Evolutionary conservation across 169 alveolate species (phyloP).

Genomic region (Plasmodium falciparum): DNA sequence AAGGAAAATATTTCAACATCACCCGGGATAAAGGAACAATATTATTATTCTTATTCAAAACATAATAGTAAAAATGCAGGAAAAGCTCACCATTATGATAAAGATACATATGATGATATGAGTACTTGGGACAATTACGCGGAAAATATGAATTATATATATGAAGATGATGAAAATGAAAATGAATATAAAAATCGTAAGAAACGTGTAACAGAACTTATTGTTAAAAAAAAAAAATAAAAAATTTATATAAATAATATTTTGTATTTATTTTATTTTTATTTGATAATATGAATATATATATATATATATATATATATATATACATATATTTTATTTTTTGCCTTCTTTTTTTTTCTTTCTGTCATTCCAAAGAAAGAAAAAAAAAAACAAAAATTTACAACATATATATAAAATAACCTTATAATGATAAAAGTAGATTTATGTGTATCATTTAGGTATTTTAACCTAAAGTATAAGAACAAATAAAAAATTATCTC

Average conservation of each 20-base stretch:
- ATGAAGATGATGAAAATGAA: conserved; percentile 25
- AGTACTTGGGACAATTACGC: neutral
- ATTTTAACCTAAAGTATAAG: too few relatives aligned
- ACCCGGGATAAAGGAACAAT: conserved; percentile 19
- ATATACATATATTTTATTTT: too few relatives aligned
- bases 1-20: conserved; percentile 15
- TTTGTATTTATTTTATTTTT: conserved; percentile 14
- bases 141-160: conserved; percentile 52
- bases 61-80: conserved; percentile 5
- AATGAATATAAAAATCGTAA: neutral
- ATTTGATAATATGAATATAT: neutral
- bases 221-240: conserved; percentile 23
- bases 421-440: too few relatives aligned
- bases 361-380: too few relatives aligned
- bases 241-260: conserved; percentile 9
- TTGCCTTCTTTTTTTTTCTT: too few relatives aligned
- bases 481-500: too few relatives aligned
- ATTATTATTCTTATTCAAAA: conserved; percentile 69
- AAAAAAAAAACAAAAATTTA: too few relatives aligned
- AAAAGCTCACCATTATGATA: neutral
- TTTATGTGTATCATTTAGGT: too few relatives aligned
- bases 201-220: conserved; percentile 43
- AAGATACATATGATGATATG: neutral
- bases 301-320: too few relatives aligned
- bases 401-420: too few relatives aligned